A percentile compares a stretch with the other conserved stretches of the same genome.
Conservation (phyloP, 768 basidiomycete genomes). For the Lentinula raphanica region DNA sequence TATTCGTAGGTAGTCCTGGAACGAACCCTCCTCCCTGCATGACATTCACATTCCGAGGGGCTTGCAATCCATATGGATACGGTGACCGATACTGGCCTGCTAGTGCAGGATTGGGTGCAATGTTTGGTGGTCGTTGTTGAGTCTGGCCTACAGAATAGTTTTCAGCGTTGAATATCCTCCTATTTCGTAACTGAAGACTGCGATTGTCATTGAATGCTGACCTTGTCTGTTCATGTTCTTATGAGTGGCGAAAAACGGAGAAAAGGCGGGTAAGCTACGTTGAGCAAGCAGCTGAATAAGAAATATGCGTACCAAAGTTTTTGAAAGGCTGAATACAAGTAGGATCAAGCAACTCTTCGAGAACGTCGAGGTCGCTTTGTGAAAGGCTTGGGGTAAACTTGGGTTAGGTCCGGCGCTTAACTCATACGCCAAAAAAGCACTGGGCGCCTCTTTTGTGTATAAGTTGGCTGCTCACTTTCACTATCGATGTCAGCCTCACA, state of each 20-base stretch:
- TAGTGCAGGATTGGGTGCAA: slow-evolving; percentile 59
- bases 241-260: neutral
- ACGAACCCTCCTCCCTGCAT: slow-evolving; percentile 46
- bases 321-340: neutral
- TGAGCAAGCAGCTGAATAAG: slow-evolving; percentile 25
- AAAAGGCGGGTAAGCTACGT: slow-evolving; percentile 8
- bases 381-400: neutral
- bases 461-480: neutral
- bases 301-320: neutral
- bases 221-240: slow-evolving; percentile 62
- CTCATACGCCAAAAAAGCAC: neutral
- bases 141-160: slow-evolving; percentile 57
- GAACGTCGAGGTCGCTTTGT: neutral
- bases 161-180: slow-evolving; percentile 9
- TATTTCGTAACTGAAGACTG: neutral
- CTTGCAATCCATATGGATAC: slow-evolving; percentile 54
- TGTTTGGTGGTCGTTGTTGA: slow-evolving; percentile 74
- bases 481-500: slow-evolving; percentile 17
- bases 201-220: slow-evolving; percentile 17
- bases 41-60: slow-evolving; percentile 45
- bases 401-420: neutral
- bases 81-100: slow-evolving; percentile 58
- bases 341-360: neutral
- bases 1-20: slow-evolving; percentile 53
- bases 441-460: neutral